Evolutionary conservation across 768 basidiomycete genomes (phyloP).

Genomic region (Termitomyces sp.): DNA sequence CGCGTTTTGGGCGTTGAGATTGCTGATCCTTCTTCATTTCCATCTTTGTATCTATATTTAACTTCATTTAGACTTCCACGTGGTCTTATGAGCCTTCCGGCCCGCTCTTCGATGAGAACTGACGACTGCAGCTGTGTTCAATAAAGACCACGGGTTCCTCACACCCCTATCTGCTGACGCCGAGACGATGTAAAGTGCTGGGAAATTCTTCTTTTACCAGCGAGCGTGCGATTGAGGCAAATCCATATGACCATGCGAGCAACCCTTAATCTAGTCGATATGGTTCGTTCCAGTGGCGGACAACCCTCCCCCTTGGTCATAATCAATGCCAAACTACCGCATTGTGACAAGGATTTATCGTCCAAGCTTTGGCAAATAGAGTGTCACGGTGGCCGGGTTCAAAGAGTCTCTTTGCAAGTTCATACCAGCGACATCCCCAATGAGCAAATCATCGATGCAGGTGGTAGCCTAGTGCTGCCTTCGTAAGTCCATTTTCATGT

Average conservation of each 20-base stretch:
- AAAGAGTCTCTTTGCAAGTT: conserved; percentile 15
- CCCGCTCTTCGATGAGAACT: neutral
- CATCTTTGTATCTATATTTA: neutral
- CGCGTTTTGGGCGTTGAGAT: neutral
- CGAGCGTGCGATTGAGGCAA: neutral
- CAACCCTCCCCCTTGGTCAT: conserved; percentile 6
- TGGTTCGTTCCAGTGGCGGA: neutral
- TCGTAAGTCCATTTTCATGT: conserved; percentile 23
- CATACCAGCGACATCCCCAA: conserved; percentile 1
- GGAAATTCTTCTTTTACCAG: neutral
- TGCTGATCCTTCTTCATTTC: neutral
- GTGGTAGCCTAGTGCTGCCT: conserved; percentile 29
- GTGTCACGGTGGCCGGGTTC: conserved; percentile 23
- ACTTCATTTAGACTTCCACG: neutral
- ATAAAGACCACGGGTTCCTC: neutral
- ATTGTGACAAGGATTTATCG: conserved; percentile 20
- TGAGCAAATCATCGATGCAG: conserved; percentile 17
- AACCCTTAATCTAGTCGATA: neutral
- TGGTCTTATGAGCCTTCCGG: neutral
- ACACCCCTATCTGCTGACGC: neutral
- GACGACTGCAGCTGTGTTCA: neutral
- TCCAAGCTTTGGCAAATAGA: conserved; percentile 26
- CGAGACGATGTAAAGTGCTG: neutral
- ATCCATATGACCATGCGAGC: neutral
- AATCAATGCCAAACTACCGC: conserved; percentile 25